Evolutionary conservation across 1,284 basidiomycete species (phyloP).

Genomic region (Paramarasmius palmivorus): DNA sequence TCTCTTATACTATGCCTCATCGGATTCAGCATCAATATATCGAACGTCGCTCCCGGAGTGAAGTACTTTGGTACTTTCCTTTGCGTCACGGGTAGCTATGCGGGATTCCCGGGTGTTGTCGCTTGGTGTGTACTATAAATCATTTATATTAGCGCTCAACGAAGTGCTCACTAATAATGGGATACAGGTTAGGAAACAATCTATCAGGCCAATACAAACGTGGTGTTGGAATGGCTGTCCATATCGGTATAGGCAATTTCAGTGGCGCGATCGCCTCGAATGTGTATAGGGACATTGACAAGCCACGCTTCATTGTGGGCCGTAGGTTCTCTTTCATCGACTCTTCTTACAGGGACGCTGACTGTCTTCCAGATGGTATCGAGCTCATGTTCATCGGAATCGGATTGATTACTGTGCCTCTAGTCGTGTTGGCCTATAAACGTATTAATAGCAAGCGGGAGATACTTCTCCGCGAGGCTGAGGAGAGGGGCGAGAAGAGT

Average conservation of each 20-base stretch:
- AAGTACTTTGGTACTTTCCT: conserved; percentile 75
- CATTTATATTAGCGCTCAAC: background rate
- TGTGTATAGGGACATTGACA: conserved; percentile 58
- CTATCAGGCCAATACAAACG: conserved; percentile 67
- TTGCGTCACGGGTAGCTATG: conserved; percentile 60
- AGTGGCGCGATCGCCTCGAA: conserved; percentile 58
- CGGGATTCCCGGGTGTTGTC: conserved; percentile 61
- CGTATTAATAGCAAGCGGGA: conserved; percentile 56
- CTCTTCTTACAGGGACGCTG: background rate
- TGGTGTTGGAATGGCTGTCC: conserved; percentile 60
- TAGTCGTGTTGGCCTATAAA: conserved; percentile 50
- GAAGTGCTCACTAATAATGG: background rate
- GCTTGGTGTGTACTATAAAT: conserved; percentile 50
- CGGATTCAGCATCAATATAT: conserved; percentile 47
- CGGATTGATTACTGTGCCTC: conserved; percentile 53
- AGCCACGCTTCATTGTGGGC: conserved; percentile 61
- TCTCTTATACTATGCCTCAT: background rate
- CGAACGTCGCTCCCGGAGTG: conserved; percentile 35
- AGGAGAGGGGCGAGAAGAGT: conserved; percentile 33
- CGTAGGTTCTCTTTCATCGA: conserved; percentile 37
- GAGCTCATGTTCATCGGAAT: conserved; percentile 70
- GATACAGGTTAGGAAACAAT: conserved; percentile 60
- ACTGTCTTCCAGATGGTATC: conserved; percentile 47
- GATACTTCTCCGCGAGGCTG: conserved; percentile 26
- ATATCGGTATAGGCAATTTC: conserved; percentile 65